Evolutionary conservation across 441 rosid species (phyloP).

Genomic region (Populus tomentosa): DNA sequence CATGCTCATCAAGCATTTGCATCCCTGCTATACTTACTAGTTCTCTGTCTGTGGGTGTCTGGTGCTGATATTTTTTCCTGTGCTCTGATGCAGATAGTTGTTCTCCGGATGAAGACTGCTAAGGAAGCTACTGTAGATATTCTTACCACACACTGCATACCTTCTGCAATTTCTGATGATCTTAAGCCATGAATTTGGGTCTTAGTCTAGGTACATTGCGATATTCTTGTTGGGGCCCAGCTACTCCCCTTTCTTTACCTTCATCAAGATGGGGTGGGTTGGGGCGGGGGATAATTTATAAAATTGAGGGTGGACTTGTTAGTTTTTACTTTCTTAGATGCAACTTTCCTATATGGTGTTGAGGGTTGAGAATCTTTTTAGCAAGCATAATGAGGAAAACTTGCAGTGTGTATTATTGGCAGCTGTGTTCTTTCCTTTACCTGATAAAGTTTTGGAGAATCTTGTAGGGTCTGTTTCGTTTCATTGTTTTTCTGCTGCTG

Average conservation of each 20-base stretch:
- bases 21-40: not conserved
- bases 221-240: constrained; percentile 9
- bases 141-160: constrained; percentile 81
- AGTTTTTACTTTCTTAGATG: constrained; percentile 8
- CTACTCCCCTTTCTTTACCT: not conserved
- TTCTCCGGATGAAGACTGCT: constrained; percentile 62
- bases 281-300: not conserved
- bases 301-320: constrained; percentile 1
- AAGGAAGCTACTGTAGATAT: constrained; percentile 78
- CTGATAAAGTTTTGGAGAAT: not conserved
- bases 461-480: not conserved
- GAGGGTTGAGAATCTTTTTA: not conserved
- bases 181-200: constrained; percentile 44
- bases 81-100: constrained; percentile 51
- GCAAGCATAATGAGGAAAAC: not conserved
- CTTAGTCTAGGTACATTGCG: constrained; percentile 5
- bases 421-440: not conserved
- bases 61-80: not conserved
- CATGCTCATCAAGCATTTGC: not conserved
- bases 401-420: not conserved
- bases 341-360: not conserved
- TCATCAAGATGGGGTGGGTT: not conserved
- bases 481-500: not conserved
- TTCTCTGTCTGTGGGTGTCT: not conserved
- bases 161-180: constrained; percentile 87